phyloP scores from a whole-genome alignment of 2,329 filamentous ascomycete species.

The Claviceps fusiformis region DNA sequence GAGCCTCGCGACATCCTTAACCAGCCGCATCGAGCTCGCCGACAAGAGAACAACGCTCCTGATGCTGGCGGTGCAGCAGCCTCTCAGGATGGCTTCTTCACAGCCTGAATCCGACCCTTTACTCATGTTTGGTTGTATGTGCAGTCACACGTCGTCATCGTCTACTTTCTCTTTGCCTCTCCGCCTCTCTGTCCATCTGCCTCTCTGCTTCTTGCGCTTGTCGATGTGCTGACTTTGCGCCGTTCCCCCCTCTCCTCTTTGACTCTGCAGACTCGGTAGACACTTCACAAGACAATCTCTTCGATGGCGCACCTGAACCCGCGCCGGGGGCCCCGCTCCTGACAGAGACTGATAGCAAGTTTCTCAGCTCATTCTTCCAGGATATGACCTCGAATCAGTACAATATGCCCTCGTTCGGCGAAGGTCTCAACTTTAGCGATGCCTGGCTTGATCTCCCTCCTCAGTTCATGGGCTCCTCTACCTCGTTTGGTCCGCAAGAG shows the following conservation, averaged over 20 bases:
- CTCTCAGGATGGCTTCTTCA: conserved; percentile 46
- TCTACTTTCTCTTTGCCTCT: neutral
- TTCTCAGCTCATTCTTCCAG: conserved; percentile 45
- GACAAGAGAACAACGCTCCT: conserved; percentile 24
- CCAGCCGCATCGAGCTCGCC: conserved; percentile 1
- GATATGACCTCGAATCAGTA: conserved; percentile 38
- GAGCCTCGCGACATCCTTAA: neutral
- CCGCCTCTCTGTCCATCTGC: too few species aligned
- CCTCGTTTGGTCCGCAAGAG: conserved; percentile 44
- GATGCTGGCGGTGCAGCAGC: conserved; percentile 42
- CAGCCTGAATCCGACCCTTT: conserved; percentile 38
- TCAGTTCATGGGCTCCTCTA: conserved; percentile 50
- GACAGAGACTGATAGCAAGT: conserved; percentile 45
- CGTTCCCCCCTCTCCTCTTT: neutral
- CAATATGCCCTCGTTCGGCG: conserved; percentile 34
- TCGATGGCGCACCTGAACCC: conserved; percentile 42
- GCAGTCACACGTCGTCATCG: neutral
- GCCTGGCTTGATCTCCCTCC: conserved; percentile 48
- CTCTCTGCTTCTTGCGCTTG: neutral
- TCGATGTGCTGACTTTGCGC: conserved; percentile 2
- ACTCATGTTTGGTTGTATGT: conserved; percentile 56
- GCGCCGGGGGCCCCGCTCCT: conserved; percentile 53
- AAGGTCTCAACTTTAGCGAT: conserved; percentile 35
- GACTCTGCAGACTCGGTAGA: conserved; percentile 30
- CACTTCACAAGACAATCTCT: conserved; percentile 29